phyloP scores from a whole-genome alignment of 139 green algal genomes.

The Coelastrella sp. region DNA sequence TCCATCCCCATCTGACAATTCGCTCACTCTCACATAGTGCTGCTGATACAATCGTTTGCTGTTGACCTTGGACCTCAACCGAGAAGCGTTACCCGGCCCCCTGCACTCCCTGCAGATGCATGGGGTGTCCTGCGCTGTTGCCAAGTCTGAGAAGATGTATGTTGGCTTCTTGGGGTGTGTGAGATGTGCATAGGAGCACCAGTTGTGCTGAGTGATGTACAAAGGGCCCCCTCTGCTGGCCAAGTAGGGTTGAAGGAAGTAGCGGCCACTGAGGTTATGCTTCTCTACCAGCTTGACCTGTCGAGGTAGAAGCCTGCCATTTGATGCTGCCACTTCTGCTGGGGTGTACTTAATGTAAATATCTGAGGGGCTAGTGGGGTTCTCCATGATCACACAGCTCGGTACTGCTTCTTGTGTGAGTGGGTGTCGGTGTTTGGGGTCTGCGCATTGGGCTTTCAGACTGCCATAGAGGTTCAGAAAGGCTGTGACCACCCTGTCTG shows the following conservation, averaged over 20 bases:
- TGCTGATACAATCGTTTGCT: background rate
- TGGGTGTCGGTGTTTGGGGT: background rate
- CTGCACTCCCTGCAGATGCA: constrained; percentile 1
- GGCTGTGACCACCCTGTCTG: background rate
- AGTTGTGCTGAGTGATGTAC: background rate
- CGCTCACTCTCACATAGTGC: background rate
- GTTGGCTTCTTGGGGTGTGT: background rate
- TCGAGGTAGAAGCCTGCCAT: background rate
- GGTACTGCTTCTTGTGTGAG: background rate
- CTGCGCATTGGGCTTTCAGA: background rate
- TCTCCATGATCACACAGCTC: background rate
- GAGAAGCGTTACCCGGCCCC: too few species aligned
- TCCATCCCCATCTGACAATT: background rate
- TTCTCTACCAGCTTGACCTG: background rate
- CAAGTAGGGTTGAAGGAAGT: constrained; percentile 7
- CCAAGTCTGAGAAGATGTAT: constrained; percentile 8
- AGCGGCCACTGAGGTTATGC: background rate
- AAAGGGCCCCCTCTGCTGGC: background rate
- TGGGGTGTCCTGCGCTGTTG: background rate
- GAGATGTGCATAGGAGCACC: background rate
- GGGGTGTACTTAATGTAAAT: background rate
- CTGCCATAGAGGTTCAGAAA: background rate
- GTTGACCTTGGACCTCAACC: background rate
- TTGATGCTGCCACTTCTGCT: background rate
- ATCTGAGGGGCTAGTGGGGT: background rate